Conservation (phyloP, 495 filamentous ascomycete species). For the Trichoderma virens region DNA sequence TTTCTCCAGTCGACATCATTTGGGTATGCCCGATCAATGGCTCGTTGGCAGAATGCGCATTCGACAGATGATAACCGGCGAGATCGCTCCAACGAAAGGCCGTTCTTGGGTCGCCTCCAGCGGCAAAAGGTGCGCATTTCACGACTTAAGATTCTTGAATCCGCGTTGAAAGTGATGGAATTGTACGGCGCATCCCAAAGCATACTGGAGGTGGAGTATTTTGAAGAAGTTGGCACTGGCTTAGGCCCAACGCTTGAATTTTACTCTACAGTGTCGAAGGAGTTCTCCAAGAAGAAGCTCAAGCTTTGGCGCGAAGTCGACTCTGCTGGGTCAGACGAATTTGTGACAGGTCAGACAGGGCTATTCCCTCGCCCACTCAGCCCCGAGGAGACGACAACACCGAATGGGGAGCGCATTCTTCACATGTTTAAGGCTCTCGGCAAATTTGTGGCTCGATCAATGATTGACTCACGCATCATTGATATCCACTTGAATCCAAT, state of each 20-base stretch:
- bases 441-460: conserved; percentile 94
- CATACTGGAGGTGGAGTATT: conserved; percentile 96
- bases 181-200: conserved; percentile 94
- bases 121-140: conserved; percentile 97
- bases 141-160: conserved; percentile 84
- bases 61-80: conserved; percentile 67
- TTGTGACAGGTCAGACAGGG: conserved; percentile 76
- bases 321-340: conserved; percentile 65
- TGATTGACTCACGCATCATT: conserved; percentile 97
- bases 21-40: conserved; percentile 96
- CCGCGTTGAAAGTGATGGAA: conserved; percentile 99
- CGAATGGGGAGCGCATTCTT: conserved; percentile 74
- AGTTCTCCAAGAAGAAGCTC: conserved; percentile 93
- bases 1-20: conserved; percentile 98
- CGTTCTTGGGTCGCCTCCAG: conserved; percentile 88
- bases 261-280: conserved; percentile 95
- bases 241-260: conserved; percentile 96
- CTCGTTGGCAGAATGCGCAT: conserved; percentile 90
- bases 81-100: conserved; percentile 80
- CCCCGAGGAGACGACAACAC: conserved; percentile 61
- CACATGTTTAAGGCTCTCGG: conserved; percentile 89
- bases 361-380: conserved; percentile 92
- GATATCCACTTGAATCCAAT: conserved; percentile 97
- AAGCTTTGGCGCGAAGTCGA: conserved; percentile 95
- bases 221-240: conserved; percentile 96